Percentiles rank a stretch among this genome's conserved stretches.
Evolutionary conservation across 306 rosid species (phyloP).

Genomic region (Rosa multiflora): DNA sequence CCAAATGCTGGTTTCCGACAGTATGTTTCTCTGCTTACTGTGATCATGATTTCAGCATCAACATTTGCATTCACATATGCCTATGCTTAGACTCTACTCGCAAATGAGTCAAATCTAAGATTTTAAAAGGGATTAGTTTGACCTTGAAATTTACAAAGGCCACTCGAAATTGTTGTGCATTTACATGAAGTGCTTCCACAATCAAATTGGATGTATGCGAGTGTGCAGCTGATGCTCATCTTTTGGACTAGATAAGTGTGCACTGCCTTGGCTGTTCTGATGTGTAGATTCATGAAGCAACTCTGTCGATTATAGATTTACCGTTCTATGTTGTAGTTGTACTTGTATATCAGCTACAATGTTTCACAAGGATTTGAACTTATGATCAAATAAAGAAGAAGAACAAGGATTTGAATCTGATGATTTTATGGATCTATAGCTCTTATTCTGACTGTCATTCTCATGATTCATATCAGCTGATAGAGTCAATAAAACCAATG

Average conservation of each 20-base stretch:
- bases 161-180: conserved; percentile 21
- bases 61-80: conserved; percentile 35
- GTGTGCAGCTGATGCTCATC: background rate
- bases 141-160: conserved; percentile 26
- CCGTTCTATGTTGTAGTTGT: conserved; percentile 14
- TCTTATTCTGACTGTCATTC: background rate
- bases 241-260: conserved; percentile 14
- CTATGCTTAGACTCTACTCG: conserved; percentile 26
- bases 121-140: conserved; percentile 24
- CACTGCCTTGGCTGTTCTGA: conserved; percentile 23
- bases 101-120: conserved; percentile 7
- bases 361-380: conserved; percentile 4
- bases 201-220: conserved; percentile 19
- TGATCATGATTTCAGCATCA: conserved; percentile 37
- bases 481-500: background rate
- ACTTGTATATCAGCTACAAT: conserved; percentile 24
- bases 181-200: conserved; percentile 13
- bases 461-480: background rate
- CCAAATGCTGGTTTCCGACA: conserved; percentile 56
- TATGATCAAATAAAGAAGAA: background rate
- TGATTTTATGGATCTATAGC: background rate
- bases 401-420: background rate
- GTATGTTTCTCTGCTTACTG: conserved; percentile 38
- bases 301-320: conserved; percentile 16
- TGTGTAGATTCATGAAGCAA: conserved; percentile 8